Conservation (phyloP, 805 yeast genomes). For the Metschnikowia chrysomelidarum region DNA sequence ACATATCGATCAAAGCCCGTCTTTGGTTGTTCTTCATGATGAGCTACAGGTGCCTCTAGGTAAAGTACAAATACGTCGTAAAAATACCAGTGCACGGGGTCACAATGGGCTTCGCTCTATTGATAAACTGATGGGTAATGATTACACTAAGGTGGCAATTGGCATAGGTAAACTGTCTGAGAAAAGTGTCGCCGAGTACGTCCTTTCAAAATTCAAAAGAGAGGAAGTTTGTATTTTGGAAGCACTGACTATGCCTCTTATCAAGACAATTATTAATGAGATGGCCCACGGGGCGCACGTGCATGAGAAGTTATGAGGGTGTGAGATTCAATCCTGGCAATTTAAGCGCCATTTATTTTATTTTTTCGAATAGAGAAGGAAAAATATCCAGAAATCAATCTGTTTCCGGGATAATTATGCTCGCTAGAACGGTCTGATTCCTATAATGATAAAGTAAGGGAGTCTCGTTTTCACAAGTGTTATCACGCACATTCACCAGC, state of each 20-base stretch:
- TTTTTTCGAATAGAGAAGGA: too few relatives aligned
- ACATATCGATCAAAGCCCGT: constrained; percentile 21
- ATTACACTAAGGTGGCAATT: constrained; percentile 63
- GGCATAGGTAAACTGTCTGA: constrained; percentile 73
- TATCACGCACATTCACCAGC: too few relatives aligned
- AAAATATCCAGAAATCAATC: too few relatives aligned
- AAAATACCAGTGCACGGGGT: constrained; percentile 66
- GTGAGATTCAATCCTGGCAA: too few relatives aligned
- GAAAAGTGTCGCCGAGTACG: constrained; percentile 60
- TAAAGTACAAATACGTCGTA: constrained; percentile 56
- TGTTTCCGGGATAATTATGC: too few relatives aligned
- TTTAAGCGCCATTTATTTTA: too few relatives aligned
- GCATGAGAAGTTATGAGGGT: constrained; percentile 5
- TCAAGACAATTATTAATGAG: constrained; percentile 36
- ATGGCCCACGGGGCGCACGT: constrained; percentile 23
- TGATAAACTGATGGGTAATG: constrained; percentile 43
- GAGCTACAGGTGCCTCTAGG: constrained; percentile 72
- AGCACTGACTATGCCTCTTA: constrained; percentile 39
- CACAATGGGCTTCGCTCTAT: constrained; percentile 81
- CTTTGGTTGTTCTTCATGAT: constrained; percentile 69
- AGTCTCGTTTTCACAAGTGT: too few relatives aligned
- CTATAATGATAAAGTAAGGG: too few relatives aligned
- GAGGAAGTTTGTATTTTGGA: constrained; percentile 44
- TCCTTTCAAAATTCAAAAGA: constrained; percentile 50
- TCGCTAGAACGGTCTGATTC: too few relatives aligned